phyloP scores from a whole-genome alignment of 768 basidiomycete genomes.

The Suillus discolor region DNA sequence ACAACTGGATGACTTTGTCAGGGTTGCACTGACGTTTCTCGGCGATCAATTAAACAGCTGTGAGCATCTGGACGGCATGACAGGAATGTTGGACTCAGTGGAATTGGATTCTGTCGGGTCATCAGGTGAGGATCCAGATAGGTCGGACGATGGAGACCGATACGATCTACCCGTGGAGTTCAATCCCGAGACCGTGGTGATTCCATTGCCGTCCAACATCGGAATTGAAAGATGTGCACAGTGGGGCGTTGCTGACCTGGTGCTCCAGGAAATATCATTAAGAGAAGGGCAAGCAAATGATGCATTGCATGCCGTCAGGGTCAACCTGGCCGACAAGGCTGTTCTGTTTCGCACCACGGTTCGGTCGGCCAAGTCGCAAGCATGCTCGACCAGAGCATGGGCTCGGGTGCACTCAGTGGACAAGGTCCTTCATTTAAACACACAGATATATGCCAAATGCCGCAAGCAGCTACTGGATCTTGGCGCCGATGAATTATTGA shows the following conservation, averaged over 20 bases:
- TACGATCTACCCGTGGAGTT: neutral
- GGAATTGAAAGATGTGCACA: too few relatives aligned
- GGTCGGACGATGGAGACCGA: neutral
- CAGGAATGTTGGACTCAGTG: neutral
- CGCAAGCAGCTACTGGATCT: too few relatives aligned
- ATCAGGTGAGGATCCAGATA: neutral
- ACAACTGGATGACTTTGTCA: neutral
- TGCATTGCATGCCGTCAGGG: conserved; percentile 11
- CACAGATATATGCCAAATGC: too few relatives aligned
- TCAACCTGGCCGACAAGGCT: conserved; percentile 14
- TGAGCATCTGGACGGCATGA: neutral
- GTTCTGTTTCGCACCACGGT: conserved; percentile 6
- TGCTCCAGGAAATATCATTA: too few relatives aligned
- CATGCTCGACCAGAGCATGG: too few relatives aligned
- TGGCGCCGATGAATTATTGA: too few relatives aligned
- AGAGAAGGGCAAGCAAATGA: conserved; percentile 14
- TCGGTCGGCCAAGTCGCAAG: neutral
- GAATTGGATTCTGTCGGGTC: neutral
- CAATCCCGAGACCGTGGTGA: too few relatives aligned
- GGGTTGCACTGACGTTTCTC: neutral
- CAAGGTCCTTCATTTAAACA: too few relatives aligned
- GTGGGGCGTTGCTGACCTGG: too few relatives aligned
- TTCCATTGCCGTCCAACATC: too few relatives aligned
- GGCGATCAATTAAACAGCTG: neutral
- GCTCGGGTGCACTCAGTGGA: too few relatives aligned